Base-by-base conservation (phyloP, 2,329 filamentous ascomycete genomes). In the Ceratocystis albifundus region DNA sequence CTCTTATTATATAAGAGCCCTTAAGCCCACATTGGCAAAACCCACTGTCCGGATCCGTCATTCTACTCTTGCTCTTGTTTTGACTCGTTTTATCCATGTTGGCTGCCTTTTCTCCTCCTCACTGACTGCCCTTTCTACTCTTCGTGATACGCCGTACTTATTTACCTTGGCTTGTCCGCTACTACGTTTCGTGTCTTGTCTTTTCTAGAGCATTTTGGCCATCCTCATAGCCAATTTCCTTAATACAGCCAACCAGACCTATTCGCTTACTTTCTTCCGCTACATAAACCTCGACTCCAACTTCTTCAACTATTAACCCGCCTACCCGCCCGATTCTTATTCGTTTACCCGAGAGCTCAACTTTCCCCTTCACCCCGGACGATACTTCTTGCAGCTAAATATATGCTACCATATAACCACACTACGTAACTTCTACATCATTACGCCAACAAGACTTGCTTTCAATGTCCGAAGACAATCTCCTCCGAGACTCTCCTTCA, bases 1-100 rank as follows among this genome's bases (percentile, higher is more conserved):
- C 28, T 17, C 28, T 20, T 30, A 30, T 32, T 59, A 59, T 59
- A 59, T 59, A 59, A 32, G 30, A 46, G 25, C 30, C 15, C 28
- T n/a, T 46, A 4, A 62, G 61, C 61, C 53, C 53, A 55, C 50
- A 20, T n/a, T 64, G 41, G 30, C 28, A 44, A 63, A 48, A 63
- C 32, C 15, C 61, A 45, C 36, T 30, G 8, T 6, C 61, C 41
- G 41, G 22, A 28, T 62, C 20, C 61, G 41, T 28, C 30, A 6
- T 62, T 48, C 20, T 53, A 12, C 28, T 20, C 61, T 61, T 41
- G 7, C 28, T 20, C 61, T 61, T 41, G n/a, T 22, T 45, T 4
- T 61, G 3, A 22, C 15, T 2, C 28, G 45, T 44, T 55, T 28
- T 61, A 41, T 50, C n/a, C 25, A 20, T 25, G 15, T 53, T 28